These are phyloP conservation scores for Boletus subcaerulescens DNA, from an alignment of 768 basidiomycete genomes.

Conservation along the genomic window DNA sequence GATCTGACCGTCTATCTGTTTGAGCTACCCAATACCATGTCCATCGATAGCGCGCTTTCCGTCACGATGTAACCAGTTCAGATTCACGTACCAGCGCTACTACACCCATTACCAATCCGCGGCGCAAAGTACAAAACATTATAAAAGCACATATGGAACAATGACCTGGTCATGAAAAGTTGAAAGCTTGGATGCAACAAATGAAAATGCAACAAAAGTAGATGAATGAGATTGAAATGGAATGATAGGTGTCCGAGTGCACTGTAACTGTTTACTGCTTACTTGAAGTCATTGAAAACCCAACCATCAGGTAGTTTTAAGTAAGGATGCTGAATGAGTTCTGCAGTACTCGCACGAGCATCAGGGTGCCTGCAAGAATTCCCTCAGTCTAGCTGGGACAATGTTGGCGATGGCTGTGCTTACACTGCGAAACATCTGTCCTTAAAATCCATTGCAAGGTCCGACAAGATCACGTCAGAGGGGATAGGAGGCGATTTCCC, in stretches of 20 bases:
- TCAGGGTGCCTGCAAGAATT: constrained; percentile 63
- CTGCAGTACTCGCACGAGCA: constrained; percentile 74
- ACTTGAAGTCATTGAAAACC: constrained; percentile 60
- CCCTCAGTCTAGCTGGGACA: constrained; percentile 1
- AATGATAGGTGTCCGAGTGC: constrained; percentile 15
- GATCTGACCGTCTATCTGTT: too few relatives aligned
- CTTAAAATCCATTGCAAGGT: constrained; percentile 82
- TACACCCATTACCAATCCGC: constrained; percentile 26
- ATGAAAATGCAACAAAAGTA: constrained; percentile 26
- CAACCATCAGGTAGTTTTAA: constrained; percentile 69
- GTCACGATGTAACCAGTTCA: constrained; percentile 4
- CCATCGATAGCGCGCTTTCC: background rate
- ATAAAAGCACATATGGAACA: constrained; percentile 34
- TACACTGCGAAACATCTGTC: constrained; percentile 87
- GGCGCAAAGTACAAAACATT: constrained; percentile 30
- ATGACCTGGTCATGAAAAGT: constrained; percentile 11
- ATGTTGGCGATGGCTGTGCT: constrained; percentile 25
- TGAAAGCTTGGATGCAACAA: constrained; percentile 21
- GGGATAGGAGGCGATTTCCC: constrained; percentile 89
- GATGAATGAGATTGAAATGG: constrained; percentile 27
- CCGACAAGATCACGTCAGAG: constrained; percentile 70
- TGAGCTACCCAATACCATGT: background rate
- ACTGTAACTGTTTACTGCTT: constrained; percentile 4
- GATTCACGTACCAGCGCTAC: constrained; percentile 34
- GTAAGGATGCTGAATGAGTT: constrained; percentile 79